phyloP scores from a whole-genome alignment of 305 asterid genomes.

The Fraxinus xanthoxyloides region DNA sequence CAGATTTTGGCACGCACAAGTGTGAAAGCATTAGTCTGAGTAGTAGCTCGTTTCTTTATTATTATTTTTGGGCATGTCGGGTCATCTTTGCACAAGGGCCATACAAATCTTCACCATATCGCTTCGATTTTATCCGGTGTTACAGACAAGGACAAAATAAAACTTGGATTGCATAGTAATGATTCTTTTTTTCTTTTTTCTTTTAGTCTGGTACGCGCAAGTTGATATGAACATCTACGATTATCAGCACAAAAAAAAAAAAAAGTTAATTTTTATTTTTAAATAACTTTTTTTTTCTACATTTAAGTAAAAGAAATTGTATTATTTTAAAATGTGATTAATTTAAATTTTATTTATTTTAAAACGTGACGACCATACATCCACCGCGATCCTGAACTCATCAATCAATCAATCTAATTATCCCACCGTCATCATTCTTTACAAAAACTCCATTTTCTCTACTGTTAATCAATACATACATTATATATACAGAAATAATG shows the following conservation, averaged over 20 bases:
- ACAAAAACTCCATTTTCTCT: not conserved
- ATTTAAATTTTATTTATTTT: not conserved
- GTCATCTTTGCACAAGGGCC: not conserved
- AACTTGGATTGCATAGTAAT: not conserved
- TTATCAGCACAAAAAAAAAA: too few relatives aligned
- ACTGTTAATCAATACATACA: not conserved
- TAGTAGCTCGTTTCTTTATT: not conserved
- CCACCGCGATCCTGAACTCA: not conserved
- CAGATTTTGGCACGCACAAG: not conserved
- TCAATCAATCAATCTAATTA: not conserved
- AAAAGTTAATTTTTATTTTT: not conserved
- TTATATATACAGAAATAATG: conserved; percentile 12
- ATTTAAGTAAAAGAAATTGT: not conserved
- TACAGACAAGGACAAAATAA: not conserved
- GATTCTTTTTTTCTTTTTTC: not conserved
- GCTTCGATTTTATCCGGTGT: not conserved
- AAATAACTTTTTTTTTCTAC: not conserved
- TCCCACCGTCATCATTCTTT: not conserved
- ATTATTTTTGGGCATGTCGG: not conserved
- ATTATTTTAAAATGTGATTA: not conserved
- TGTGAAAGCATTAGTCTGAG: not conserved
- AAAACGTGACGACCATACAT: not conserved
- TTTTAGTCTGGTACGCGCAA: too few relatives aligned
- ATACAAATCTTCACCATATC: not conserved
- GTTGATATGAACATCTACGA: too few relatives aligned